Base-by-base conservation (phyloP, 225 moss, liverwort and hornwort species). In the Marchantia polymorpha region DNA sequence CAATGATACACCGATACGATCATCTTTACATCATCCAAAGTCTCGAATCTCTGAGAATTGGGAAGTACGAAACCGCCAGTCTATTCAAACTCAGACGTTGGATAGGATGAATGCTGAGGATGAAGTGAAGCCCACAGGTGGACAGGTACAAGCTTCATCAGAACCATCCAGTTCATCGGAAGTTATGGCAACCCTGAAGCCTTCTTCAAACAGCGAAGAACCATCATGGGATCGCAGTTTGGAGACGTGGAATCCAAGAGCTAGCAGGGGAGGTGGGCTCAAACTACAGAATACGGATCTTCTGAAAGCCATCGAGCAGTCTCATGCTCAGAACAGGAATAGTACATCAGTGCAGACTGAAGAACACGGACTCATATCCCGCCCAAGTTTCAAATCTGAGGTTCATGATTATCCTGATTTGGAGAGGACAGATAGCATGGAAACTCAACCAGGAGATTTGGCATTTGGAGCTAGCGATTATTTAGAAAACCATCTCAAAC, bases 1-100 rank as follows among this genome's bases (percentile, higher is more conserved):
- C 54, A 74, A 27, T 0, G 70, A 71, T 20, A 49, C 49, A 4
- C 70, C 7, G 10, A 20, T 71, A 10, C 48, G 49, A 71, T 22
- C 70, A 20, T 22, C 4, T 50, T n/a, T n/a, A n/a, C n/a, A n/a
- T n/a, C 70, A 9, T 0, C 11, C 48, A 48, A 48, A 1, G 50
- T 22, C 8, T 71, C 22, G 11, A 49, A 10, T 49, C 9, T 48
- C 70, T n/a, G 70, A 50, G 14, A 71, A 49, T 1, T 48, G 56
- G 53, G 54, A 29, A 53, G 14, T 55, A 22, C 9, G 15, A 55
- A 54, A 27, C 11, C 46, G 51, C 27, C 49, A 39, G 11, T 76
- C 76, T 20, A 63, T 66, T 65, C 77, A 78, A 65, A 66, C 66
- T 25, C 77, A 78, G 50, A 78, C 52, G 39, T 22, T 58, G 39